phyloP scores from a whole-genome alignment of 1,284 basidiomycete genomes.

The Rhodotorula sp. region DNA sequence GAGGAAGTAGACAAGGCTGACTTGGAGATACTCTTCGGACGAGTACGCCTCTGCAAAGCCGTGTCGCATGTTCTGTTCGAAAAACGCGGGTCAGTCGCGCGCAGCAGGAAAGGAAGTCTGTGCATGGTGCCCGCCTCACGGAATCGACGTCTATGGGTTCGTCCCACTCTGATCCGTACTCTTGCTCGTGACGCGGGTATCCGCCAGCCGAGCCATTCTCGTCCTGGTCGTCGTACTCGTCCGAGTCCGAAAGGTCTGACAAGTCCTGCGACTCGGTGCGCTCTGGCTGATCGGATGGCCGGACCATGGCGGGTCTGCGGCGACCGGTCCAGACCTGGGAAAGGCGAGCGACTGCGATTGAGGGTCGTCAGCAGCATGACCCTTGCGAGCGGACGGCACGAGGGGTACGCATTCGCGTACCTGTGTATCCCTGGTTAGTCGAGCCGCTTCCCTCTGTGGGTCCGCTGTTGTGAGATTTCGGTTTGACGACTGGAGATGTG shows the following conservation, averaged over 20 bases:
- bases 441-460: too few relatives aligned
- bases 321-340: neutral
- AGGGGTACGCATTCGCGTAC: too few relatives aligned
- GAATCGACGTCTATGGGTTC: constrained; percentile 29
- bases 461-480: neutral
- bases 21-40: constrained; percentile 40
- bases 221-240: constrained; percentile 32
- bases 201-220: constrained; percentile 9
- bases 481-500: neutral
- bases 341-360: too few relatives aligned
- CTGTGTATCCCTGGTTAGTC: too few relatives aligned
- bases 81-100: neutral
- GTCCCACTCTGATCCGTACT: constrained; percentile 26
- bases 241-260: constrained; percentile 32
- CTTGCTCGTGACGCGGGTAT: constrained; percentile 17
- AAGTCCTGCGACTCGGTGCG: neutral
- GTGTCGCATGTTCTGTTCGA: constrained; percentile 36
- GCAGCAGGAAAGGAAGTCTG: accelerated
- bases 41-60: constrained; percentile 42
- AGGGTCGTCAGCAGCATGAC: too few relatives aligned
- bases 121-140: constrained; percentile 1
- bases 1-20: neutral
- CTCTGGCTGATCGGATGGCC: constrained; percentile 8
- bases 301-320: constrained; percentile 12
- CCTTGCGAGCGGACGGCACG: too few relatives aligned